Percentiles rank a stretch among this genome's conserved stretches.
phyloP scores from a whole-genome alignment of 345 rosid species.

The Moringa oleifera region DNA sequence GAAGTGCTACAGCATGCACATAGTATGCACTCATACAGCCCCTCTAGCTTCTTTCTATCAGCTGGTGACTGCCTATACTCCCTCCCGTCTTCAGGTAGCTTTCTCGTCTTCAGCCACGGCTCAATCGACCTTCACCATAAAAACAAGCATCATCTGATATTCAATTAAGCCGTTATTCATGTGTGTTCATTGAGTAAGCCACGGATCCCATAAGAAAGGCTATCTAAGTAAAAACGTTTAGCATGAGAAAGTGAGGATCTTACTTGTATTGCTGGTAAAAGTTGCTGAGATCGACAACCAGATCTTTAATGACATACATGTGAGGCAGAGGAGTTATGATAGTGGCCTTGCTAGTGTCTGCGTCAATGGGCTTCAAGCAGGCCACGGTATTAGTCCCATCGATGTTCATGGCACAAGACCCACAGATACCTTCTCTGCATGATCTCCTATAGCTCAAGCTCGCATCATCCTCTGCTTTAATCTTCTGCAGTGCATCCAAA shows the following conservation, averaged over 20 bases:
- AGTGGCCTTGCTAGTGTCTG: slow-evolving; percentile 37
- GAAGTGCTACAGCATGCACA: slow-evolving; percentile 69
- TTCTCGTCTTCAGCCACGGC: slow-evolving; percentile 61
- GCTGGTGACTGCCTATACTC: slow-evolving; percentile 49
- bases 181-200: too few relatives aligned
- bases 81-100: slow-evolving; percentile 29
- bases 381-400: slow-evolving; percentile 71
- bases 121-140: slow-evolving; percentile 41
- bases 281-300: slow-evolving; percentile 59
- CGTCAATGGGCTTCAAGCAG: slow-evolving; percentile 50
- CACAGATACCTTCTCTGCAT: slow-evolving; percentile 75
- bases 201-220: too few relatives aligned
- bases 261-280: slow-evolving; percentile 66
- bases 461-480: slow-evolving; percentile 60
- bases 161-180: too few relatives aligned
- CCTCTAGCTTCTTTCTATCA: slow-evolving; percentile 58
- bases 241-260: not conserved
- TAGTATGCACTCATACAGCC: slow-evolving; percentile 62
- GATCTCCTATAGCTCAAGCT: slow-evolving; percentile 58
- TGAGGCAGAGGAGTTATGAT: slow-evolving; percentile 65
- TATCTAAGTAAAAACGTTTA: too few relatives aligned
- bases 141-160: not conserved
- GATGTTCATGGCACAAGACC: slow-evolving; percentile 68
- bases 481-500: slow-evolving; percentile 61
- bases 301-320: slow-evolving; percentile 61